These are phyloP conservation scores for Eragrostis curvula DNA, from an alignment of 176 grass and related monocot genomes.

Conservation along the genomic window DNA sequence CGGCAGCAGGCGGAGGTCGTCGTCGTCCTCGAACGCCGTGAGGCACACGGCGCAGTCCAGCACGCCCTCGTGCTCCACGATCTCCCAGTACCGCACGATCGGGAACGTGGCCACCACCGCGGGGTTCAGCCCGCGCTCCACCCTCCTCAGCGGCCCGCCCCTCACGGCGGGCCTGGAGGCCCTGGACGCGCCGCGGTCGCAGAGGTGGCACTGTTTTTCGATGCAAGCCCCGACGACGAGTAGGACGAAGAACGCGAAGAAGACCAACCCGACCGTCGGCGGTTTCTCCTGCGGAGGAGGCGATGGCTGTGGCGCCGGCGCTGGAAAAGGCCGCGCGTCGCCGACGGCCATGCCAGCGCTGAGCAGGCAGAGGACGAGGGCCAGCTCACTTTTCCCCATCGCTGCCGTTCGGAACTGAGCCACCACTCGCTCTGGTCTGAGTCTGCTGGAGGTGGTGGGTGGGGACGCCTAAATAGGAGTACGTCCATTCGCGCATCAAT, in stretches of 20 bases:
- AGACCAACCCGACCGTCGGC: slow-evolving; percentile 52
- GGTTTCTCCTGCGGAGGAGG: background rate
- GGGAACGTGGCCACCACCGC: slow-evolving; percentile 67
- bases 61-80: slow-evolving; percentile 62
- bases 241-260: slow-evolving; percentile 74
- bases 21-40: slow-evolving; percentile 79
- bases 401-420: too few relatives aligned
- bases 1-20: too few relatives aligned
- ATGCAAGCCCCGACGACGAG: slow-evolving; percentile 74
- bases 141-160: slow-evolving; percentile 29
- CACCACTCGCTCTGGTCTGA: too few relatives aligned
- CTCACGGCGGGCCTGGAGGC: background rate
- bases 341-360: slow-evolving; percentile 1
- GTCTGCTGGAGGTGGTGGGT: too few relatives aligned
- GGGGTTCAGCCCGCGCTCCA: too few relatives aligned
- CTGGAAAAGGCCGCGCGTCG: slow-evolving; percentile 3
- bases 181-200: background rate
- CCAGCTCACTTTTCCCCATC: too few relatives aligned
- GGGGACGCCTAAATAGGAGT: too few relatives aligned
- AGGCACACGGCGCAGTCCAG: slow-evolving; percentile 96
- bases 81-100: slow-evolving; percentile 63
- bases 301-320: background rate
- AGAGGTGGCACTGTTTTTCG: slow-evolving; percentile 65
- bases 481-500: too few relatives aligned
- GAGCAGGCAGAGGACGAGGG: too few relatives aligned